Evolutionary conservation across 2,329 filamentous ascomycete genomes (phyloP).

Genomic region (Xylaria sp.): DNA sequence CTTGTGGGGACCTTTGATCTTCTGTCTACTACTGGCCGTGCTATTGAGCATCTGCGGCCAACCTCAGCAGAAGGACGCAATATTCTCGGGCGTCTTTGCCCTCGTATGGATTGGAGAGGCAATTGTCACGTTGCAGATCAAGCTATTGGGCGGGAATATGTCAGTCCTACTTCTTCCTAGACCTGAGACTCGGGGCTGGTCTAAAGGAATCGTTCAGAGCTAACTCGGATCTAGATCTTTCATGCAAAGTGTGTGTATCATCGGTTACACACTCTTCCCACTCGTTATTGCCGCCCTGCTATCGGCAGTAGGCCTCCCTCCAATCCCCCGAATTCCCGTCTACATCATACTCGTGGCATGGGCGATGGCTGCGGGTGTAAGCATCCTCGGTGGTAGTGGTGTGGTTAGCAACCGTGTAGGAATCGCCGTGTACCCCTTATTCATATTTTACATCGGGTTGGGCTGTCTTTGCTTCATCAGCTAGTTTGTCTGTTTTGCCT

Average conservation of each 20-base stretch:
- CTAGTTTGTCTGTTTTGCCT: slow-evolving; percentile 51
- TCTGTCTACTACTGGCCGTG: slow-evolving; percentile 86
- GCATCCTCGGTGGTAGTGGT: slow-evolving; percentile 92
- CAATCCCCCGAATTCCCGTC: slow-evolving; percentile 84
- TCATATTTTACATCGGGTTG: slow-evolving; percentile 92
- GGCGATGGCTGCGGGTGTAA: slow-evolving; percentile 94
- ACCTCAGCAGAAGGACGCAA: slow-evolving; percentile 79
- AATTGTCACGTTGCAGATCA: slow-evolving; percentile 97
- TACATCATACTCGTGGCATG: slow-evolving; percentile 88
- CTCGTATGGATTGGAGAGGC: slow-evolving; percentile 97
- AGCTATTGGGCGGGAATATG: slow-evolving; percentile 95
- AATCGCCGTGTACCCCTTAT: slow-evolving; percentile 91
- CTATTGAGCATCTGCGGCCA: slow-evolving; percentile 84
- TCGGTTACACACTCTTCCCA: slow-evolving; percentile 97
- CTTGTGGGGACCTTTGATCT: slow-evolving; percentile 94
- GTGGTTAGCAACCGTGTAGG: slow-evolving; percentile 94
- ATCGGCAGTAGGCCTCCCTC: slow-evolving; percentile 79
- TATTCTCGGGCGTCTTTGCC: slow-evolving; percentile 96
- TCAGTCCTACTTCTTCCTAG: slow-evolving; percentile 55
- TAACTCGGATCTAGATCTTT: slow-evolving; percentile 72
- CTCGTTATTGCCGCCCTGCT: slow-evolving; percentile 91
- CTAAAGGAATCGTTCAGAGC: no score
- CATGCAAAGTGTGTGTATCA: slow-evolving; percentile 96
- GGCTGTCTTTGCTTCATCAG: slow-evolving; percentile 98
- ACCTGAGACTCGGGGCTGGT: not conserved